Conservation (phyloP, 2,329 filamentous ascomycete species). For the Pseudopithomyces chartarum region DNA sequence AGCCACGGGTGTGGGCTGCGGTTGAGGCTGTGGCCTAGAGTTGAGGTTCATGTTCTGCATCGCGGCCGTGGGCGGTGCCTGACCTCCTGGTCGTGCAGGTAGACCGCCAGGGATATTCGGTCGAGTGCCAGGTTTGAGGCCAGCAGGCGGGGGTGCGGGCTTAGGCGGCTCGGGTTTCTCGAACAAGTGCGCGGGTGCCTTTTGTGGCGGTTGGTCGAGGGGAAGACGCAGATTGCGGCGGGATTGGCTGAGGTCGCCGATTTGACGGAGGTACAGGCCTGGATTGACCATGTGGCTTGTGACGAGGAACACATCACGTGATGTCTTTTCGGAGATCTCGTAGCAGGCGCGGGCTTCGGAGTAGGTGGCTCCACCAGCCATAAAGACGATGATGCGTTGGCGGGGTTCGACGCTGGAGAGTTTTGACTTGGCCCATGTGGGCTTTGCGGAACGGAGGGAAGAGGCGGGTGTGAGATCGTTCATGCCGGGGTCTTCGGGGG, state of each 20-base stretch:
- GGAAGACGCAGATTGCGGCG: conserved; percentile 80
- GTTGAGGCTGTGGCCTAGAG: conserved; percentile 23
- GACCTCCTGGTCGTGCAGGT: conserved; percentile 35
- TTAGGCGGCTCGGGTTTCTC: conserved; percentile 67
- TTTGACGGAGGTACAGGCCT: conserved; percentile 78
- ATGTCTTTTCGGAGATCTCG: conserved; percentile 73
- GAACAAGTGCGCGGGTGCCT: conserved; percentile 84
- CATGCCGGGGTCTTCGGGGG: conserved; percentile 65
- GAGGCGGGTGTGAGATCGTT: conserved; percentile 60
- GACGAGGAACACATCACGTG: conserved; percentile 83
- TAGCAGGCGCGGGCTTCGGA: conserved; percentile 90
- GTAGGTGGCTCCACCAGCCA: conserved; percentile 94
- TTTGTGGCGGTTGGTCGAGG: conserved; percentile 76
- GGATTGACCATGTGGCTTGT: conserved; percentile 94
- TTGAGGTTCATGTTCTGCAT: conserved; percentile 42
- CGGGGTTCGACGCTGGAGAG: conserved; percentile 77
- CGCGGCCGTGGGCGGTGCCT: conserved; percentile 41
- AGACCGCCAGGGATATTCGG: conserved; percentile 28
- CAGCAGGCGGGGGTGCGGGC: conserved; percentile 58
- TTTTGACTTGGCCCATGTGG: conserved; percentile 90
- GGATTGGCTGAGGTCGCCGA: conserved; percentile 78
- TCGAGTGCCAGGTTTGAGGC: conserved; percentile 39
- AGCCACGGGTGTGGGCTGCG: conserved; percentile 17
- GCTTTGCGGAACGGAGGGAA: conserved; percentile 88
- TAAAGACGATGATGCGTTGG: conserved; percentile 89